Evolutionary conservation across 352 stramenopile species (phyloP), one percentile per base, ranked within the genome.

Genomic region (Phytopythium helicoides): DNA sequence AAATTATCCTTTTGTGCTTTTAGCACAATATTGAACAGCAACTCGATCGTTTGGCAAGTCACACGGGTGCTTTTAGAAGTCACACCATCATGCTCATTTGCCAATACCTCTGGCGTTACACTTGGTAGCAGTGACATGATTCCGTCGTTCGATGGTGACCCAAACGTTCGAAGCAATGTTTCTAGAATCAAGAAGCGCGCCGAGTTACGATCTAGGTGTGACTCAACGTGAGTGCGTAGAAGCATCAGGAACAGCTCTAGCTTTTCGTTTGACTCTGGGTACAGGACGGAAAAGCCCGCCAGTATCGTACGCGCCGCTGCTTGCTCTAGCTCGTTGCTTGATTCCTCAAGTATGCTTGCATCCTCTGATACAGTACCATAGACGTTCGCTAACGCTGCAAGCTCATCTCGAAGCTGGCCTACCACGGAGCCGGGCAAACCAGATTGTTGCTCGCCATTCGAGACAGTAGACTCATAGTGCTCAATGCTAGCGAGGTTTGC

Each of bases 101-200:
- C 31, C 28, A n/a, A n/a, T n/a, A 34, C 7, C 12, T 56, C 33
- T 14, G 38, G 19, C 15, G 48, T 34, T 25, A 65, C 45, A 52
- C 72, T 61, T 47, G 74, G 84, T 49, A 92, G 73, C 19, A 94
- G 75, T 3, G 73, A 90, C 23, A 92, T 52, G 28, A 94, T 77
- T 34, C 84, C 81, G 36, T 86, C 69, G 35, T 65, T 62, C 10
- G 80, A 79, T 37, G 81, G 84, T 16, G 63, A 55, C 34, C 81
- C 61, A 21, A 93, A 76, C 5, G 75, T 50, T 33, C 60, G 66
- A 37, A 93, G 54, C 23, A 92, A 56, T 15, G 76, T 75, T n/a
- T 47, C 54, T 16, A 94, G 54, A 10, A 94, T 56, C 22, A 87
- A 68, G 52, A 73, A 71, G 7, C 68, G 78, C 7, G 81, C 68